A percentile compares a stretch with the other conserved stretches of the same genome.
Conservation (phyloP, 805 yeast genomes). For the Metschnikowia cerradonensis region DNA sequence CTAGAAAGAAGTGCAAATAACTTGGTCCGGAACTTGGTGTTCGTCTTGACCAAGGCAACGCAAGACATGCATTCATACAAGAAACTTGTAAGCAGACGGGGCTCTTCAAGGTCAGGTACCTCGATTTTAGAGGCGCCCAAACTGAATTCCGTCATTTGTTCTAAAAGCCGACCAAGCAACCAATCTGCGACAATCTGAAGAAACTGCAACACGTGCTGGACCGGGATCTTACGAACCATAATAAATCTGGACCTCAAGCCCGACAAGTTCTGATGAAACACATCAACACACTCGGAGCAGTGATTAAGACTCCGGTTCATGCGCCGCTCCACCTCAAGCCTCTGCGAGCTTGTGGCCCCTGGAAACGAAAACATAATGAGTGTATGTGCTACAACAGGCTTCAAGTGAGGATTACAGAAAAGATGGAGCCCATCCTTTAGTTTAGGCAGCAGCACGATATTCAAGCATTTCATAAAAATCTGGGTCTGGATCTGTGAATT, state of each 20-base stretch:
- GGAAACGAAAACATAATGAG: constrained; percentile 60
- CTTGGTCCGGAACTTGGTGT: constrained; percentile 28
- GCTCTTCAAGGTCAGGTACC: not conserved
- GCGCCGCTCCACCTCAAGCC: constrained; percentile 34
- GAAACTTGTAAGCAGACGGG: constrained; percentile 4
- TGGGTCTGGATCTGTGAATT: constrained; percentile 25
- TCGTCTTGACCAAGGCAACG: constrained; percentile 46
- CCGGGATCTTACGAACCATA: constrained; percentile 41
- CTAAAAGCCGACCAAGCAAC: constrained; percentile 23
- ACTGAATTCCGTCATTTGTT: constrained; percentile 6
- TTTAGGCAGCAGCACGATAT: constrained; percentile 14
- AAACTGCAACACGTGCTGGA: constrained; percentile 28
- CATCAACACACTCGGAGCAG: constrained; percentile 53
- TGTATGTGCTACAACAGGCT: constrained; percentile 49
- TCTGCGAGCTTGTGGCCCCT: constrained; percentile 29
- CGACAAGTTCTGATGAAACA: constrained; percentile 53
- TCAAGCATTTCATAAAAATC: constrained; percentile 24
- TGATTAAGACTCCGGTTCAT: constrained; percentile 37
- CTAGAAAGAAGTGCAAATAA: constrained; percentile 20
- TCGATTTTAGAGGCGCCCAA: constrained; percentile 4
- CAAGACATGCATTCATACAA: constrained; percentile 49
- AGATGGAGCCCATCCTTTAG: constrained; percentile 34
- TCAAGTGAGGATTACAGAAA: constrained; percentile 52
- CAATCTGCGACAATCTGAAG: constrained; percentile 33
- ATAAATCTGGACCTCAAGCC: constrained; percentile 50